A percentile compares a stretch with the other conserved stretches of the same genome.
These are phyloP conservation scores for Lycium barbarum DNA, from an alignment of 257 asterid species.

Conservation along the genomic window DNA sequence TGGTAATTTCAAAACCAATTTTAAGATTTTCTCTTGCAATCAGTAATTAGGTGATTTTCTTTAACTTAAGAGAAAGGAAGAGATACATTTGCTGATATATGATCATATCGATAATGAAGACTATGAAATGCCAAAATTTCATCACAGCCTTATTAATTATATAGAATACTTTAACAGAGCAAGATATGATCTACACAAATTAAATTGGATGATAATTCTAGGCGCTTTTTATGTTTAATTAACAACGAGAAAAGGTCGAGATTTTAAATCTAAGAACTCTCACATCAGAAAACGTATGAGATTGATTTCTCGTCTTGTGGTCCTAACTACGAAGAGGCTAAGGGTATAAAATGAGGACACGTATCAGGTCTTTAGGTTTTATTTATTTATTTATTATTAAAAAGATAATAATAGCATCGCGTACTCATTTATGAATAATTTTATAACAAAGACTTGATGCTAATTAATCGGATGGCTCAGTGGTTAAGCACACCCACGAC, in stretches of 20 bases:
- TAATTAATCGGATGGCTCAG: not conserved
- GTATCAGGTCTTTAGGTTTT: slow-evolving; percentile 32
- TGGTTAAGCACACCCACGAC: too few species aligned
- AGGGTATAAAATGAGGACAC: slow-evolving; percentile 31
- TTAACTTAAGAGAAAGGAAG: not conserved
- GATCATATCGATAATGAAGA: too few species aligned
- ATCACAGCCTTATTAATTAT: too few species aligned
- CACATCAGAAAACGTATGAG: slow-evolving; percentile 21
- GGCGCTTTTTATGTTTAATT: not conserved
- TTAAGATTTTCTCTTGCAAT: not conserved
- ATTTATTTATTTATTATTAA: not conserved
- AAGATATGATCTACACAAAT: not conserved
- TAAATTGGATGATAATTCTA: not conserved
- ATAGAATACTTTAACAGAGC: not conserved
- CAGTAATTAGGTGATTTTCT: too few species aligned
- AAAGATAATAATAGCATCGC: not conserved
- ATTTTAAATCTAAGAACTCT: not conserved
- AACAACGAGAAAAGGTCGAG: not conserved
- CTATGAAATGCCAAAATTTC: too few species aligned
- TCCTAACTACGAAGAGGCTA: not conserved
- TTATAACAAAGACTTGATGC: not conserved
- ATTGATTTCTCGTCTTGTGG: slow-evolving; percentile 25
- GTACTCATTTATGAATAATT: not conserved
- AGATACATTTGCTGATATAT: not conserved
- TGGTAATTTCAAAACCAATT: not conserved